Evolutionary conservation across 106 monocot genomes (phyloP), one percentile per base, ranked within the genome.

Genomic region (Allium cepa): DNA sequence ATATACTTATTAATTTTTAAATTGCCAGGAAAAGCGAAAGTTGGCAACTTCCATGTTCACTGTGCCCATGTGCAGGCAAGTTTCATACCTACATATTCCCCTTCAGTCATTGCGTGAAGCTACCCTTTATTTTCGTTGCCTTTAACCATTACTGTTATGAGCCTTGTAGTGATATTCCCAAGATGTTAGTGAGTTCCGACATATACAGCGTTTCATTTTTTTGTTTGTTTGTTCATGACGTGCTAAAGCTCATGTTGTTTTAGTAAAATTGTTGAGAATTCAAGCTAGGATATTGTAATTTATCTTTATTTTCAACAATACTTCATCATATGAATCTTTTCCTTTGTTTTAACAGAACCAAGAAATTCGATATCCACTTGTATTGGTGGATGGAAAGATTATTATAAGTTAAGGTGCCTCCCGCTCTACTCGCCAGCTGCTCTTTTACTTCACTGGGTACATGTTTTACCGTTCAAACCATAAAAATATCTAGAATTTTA

Each of bases 361-460:
- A 69, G 27, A 76, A 56, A 4, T 69, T 60, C 59, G 57, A 5
- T 84, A 62, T 69, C 75, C 57, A 80, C 49, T 67, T 57, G n/a
- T 26, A 64, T 94, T 69, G 62, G 26, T 46, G 73, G 79, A 67
- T 94, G 94, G 94, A 74, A 87, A 56, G 90, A 90, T 62, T 94
- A 94, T 71, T 94, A 90, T 55, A 53, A 57, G 45, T 94, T 90
- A 87, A 87, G 94, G 76, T 66, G 80, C 56, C 94, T 94, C 66
- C 90, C 90, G 52, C 73, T 88, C 18, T 56, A 83, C 71, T 94
- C 94, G 16, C 87, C 94, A 46, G 90, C 76, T 62, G 82, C 87
- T 49, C 49, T 94, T 49, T 77, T 94, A 75, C 87, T 90, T 62
- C 90, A 90, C 70, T 94, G 90, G 85, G 94, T 94, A 90, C 70